Evolutionary conservation across 495 filamentous ascomycete species (phyloP).

Genomic region (Hypomontagnella monticulosa): DNA sequence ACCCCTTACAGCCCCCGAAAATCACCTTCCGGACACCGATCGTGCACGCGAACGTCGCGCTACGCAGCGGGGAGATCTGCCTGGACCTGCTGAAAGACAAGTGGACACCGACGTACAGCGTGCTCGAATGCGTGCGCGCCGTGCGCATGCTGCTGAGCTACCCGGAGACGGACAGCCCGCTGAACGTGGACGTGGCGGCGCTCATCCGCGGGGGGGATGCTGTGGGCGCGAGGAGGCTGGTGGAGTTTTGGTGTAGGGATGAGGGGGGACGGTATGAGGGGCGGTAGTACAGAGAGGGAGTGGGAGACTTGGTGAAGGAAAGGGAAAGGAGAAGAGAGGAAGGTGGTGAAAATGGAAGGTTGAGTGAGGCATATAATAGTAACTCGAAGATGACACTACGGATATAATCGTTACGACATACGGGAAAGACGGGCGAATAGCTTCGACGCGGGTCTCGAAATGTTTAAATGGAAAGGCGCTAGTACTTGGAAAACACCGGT

Average conservation of each 20-base stretch:
- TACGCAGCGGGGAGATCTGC: slow-evolving; percentile 90
- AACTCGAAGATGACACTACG: neutral
- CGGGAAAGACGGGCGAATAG: neutral
- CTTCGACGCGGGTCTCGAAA: neutral
- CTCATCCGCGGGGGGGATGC: slow-evolving; percentile 78
- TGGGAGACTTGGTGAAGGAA: neutral
- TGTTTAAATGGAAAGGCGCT: slow-evolving; percentile 11
- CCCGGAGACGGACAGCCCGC: slow-evolving; percentile 81
- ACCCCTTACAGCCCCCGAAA: slow-evolving; percentile 79
- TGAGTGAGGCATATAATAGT: neutral
- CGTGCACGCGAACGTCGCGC: slow-evolving; percentile 86
- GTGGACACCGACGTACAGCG: slow-evolving; percentile 87
- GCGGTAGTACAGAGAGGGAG: slow-evolving; percentile 23
- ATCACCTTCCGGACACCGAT: slow-evolving; percentile 83
- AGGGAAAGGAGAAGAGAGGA: neutral
- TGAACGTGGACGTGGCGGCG: slow-evolving; percentile 89
- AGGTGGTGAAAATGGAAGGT: neutral
- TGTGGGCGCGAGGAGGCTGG: slow-evolving; percentile 79
- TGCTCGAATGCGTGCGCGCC: slow-evolving; percentile 77
- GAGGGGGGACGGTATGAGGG: slow-evolving; percentile 61
- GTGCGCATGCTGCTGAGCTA: slow-evolving; percentile 80
- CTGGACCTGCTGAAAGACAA: slow-evolving; percentile 82
- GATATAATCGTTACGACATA: slow-evolving; percentile 9
- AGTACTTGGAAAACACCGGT: slow-evolving; percentile 6
- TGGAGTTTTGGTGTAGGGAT: slow-evolving; percentile 78